Percentiles rank a stretch among this genome's conserved stretches.
Evolutionary conservation across 1,284 basidiomycete genomes (phyloP).

Genomic region (Malassezia yamatoensis): DNA sequence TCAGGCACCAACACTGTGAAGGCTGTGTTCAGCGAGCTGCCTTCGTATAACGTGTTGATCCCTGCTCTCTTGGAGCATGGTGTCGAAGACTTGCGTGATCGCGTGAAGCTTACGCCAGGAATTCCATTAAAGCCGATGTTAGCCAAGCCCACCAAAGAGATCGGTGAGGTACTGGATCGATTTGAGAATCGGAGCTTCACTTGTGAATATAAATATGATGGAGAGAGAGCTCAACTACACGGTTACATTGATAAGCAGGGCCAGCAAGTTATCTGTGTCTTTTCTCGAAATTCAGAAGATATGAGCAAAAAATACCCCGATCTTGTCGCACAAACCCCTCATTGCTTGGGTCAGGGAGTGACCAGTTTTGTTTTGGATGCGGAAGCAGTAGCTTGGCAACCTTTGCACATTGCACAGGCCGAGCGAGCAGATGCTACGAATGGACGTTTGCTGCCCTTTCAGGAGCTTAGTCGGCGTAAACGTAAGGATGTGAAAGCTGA

Average conservation of each 20-base stretch:
- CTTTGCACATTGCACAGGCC: constrained; percentile 48
- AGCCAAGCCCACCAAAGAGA: constrained; percentile 98
- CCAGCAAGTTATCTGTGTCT: constrained; percentile 59
- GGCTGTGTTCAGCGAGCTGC: constrained; percentile 87
- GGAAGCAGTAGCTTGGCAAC: constrained; percentile 92
- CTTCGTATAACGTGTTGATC: constrained; percentile 85
- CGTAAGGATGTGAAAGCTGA: constrained; percentile 94
- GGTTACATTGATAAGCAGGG: constrained; percentile 17
- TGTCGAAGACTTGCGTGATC: constrained; percentile 60
- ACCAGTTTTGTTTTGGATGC: constrained; percentile 87
- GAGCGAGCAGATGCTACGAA: constrained; percentile 18
- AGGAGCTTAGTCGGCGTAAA: constrained; percentile 86
- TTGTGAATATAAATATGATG: constrained; percentile 99
- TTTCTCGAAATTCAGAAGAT: constrained; percentile 94
- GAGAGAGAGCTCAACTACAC: constrained; percentile 74
- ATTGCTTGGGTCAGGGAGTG: constrained; percentile 56
- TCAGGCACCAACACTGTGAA: constrained; percentile 71
- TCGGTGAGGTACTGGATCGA: constrained; percentile 92
- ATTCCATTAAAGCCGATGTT: constrained; percentile 98
- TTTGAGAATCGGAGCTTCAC: constrained; percentile 94
- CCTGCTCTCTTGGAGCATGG: constrained; percentile 77
- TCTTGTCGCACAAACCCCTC: constrained; percentile 80
- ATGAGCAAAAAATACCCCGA: constrained; percentile 99
- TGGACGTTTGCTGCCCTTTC: constrained; percentile 79
- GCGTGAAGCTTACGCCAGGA: constrained; percentile 80